These are phyloP conservation scores for Clonostachys solani DNA, from an alignment of 2,329 filamentous ascomycete genomes.

Conservation along the genomic window DNA sequence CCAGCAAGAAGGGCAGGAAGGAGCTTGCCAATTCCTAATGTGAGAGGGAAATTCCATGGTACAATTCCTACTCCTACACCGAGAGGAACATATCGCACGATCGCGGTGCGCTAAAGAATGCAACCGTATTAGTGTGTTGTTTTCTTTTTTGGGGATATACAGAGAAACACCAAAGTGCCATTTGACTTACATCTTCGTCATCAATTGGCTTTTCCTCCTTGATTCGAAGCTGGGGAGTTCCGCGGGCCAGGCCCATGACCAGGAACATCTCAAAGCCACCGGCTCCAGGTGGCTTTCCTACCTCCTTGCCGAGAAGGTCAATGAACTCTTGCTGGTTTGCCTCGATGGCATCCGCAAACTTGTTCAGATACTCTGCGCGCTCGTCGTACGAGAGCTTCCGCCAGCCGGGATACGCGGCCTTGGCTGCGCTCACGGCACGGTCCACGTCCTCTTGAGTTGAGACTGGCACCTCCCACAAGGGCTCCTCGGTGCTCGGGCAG, in stretches of 20 bases:
- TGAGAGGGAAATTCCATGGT: constrained; percentile 53
- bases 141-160: background rate
- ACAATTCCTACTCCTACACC: constrained; percentile 54
- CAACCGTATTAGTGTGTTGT: background rate
- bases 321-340: background rate
- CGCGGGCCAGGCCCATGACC: background rate
- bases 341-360: constrained; percentile 1
- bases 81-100: constrained; percentile 38
- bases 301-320: background rate
- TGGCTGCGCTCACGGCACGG: constrained; percentile 1
- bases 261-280: background rate
- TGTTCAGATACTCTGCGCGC: background rate
- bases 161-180: background rate
- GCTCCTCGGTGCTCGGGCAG: constrained; percentile 1
- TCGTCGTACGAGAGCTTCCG: background rate
- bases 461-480: background rate
- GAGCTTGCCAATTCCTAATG: constrained; percentile 48
- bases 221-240: background rate
- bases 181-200: background rate
- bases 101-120: constrained; percentile 8
- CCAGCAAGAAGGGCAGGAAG: constrained; percentile 52
- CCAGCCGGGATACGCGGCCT: background rate
- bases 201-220: background rate
- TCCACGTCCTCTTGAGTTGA: constrained; percentile 1
- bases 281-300: background rate